Percentiles rank a stretch among this genome's conserved stretches.
Conservation (phyloP, 2,329 filamentous ascomycete genomes). For the Chalaropsis ovoidea region DNA sequence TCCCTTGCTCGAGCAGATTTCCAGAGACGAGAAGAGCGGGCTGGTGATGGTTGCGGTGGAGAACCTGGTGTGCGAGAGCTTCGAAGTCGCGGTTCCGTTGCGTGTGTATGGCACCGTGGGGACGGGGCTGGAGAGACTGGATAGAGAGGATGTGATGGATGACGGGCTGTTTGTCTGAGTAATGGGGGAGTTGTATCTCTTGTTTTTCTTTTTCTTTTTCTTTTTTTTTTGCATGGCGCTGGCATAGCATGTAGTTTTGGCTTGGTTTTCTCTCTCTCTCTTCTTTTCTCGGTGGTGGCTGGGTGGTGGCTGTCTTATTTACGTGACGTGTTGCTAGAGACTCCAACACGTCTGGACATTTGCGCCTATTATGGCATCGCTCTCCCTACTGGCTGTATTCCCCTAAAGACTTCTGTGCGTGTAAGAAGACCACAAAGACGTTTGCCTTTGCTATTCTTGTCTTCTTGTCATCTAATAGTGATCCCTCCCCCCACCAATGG, state of each 20-base stretch:
- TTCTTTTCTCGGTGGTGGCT: not conserved
- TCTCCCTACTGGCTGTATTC: not conserved
- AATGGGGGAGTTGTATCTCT: not conserved
- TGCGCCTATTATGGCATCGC: not conserved
- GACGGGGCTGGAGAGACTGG: constrained; percentile 46
- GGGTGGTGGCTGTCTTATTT: constrained; percentile 3
- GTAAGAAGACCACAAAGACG: not conserved
- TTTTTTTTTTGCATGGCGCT: constrained; percentile 17
- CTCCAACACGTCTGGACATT: not conserved
- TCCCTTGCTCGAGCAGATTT: constrained; percentile 66
- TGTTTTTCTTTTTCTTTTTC: constrained; percentile 24
- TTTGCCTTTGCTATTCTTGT: not conserved
- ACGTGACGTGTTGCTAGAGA: not conserved
- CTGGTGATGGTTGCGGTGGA: constrained; percentile 66
- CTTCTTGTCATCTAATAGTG: not conserved
- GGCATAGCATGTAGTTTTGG: constrained; percentile 4
- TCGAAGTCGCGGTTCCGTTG: constrained; percentile 78
- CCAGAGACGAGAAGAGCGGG: constrained; percentile 66
- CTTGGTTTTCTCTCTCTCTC: not conserved
- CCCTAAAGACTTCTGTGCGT: not conserved
- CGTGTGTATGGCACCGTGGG: constrained; percentile 62
- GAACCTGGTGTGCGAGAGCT: constrained; percentile 72
- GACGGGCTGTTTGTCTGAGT: constrained; percentile 37
- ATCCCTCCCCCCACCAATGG: not conserved
- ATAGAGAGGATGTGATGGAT: constrained; percentile 45